Conservation (phyloP, 2,329 filamentous ascomycete species). For the Neofusicoccum sp. region DNA sequence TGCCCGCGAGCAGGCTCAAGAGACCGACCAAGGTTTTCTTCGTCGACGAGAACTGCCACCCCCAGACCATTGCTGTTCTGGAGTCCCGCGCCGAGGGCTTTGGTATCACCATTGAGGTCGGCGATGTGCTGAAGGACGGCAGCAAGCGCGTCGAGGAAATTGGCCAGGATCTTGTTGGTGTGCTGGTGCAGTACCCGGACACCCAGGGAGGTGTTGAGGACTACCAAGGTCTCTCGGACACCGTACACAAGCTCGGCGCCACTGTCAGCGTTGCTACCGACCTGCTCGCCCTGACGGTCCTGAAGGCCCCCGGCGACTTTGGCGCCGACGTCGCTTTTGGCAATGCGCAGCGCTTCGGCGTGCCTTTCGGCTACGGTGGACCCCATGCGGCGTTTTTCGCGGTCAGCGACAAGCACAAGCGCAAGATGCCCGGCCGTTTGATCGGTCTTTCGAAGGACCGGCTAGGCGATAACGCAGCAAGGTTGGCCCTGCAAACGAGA, state of each 20-base stretch:
- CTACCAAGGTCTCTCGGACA: slow-evolving; percentile 70
- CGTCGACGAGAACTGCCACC: slow-evolving; percentile 78
- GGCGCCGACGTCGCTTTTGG: slow-evolving; percentile 95
- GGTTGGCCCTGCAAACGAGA: slow-evolving; percentile 84
- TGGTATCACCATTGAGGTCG: slow-evolving; percentile 72
- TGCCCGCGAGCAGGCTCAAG: slow-evolving; percentile 70
- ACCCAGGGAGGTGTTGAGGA: slow-evolving; percentile 78
- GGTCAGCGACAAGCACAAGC: slow-evolving; percentile 85
- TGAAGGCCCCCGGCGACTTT: slow-evolving; percentile 89
- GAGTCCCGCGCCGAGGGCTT: slow-evolving; percentile 87
- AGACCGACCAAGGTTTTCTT: slow-evolving; percentile 75
- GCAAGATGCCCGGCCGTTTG: slow-evolving; percentile 87
- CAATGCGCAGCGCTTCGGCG: slow-evolving; percentile 85
- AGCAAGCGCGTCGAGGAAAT: slow-evolving; percentile 67
- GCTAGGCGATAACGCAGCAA: slow-evolving; percentile 74
- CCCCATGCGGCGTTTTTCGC: slow-evolving; percentile 98
- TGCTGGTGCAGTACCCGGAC: slow-evolving; percentile 93
- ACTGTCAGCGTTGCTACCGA: slow-evolving; percentile 88
- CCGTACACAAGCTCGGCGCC: slow-evolving; percentile 73
- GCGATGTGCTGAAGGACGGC: slow-evolving; percentile 67
- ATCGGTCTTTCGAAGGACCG: slow-evolving; percentile 92
- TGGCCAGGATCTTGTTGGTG: slow-evolving; percentile 80
- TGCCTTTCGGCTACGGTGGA: slow-evolving; percentile 87
- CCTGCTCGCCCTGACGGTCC: slow-evolving; percentile 77
- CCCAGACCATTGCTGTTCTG: slow-evolving; percentile 82